Percentiles rank a stretch among this genome's conserved stretches.
Conservation (phyloP, 768 basidiomycete species). For the Podaxis sp. region DNA sequence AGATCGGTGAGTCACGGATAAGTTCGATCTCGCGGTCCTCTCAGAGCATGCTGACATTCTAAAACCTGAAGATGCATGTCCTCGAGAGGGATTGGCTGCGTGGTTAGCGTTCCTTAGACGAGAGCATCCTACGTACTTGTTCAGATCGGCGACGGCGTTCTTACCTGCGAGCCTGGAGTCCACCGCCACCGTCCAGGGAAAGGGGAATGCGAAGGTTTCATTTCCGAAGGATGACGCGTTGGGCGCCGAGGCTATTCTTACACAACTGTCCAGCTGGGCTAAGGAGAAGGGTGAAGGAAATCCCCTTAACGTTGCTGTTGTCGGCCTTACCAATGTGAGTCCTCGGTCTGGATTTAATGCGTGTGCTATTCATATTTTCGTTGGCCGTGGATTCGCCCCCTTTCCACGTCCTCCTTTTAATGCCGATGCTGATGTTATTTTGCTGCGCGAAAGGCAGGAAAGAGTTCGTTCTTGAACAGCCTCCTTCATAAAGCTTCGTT, state of each 20-base stretch:
- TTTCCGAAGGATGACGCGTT: slow-evolving; percentile 53
- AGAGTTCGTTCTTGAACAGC: slow-evolving; percentile 85
- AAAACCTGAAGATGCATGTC: slow-evolving; percentile 62
- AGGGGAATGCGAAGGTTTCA: slow-evolving; percentile 46
- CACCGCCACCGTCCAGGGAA: slow-evolving; percentile 30
- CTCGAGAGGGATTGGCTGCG: slow-evolving; percentile 67
- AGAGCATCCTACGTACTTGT: slow-evolving; percentile 64
- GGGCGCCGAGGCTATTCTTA: slow-evolving; percentile 54
- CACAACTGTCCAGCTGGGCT: slow-evolving; percentile 47
- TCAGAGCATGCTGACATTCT: not conserved
- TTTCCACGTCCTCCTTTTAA: not conserved
- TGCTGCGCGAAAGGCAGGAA: slow-evolving; percentile 57
- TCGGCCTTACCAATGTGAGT: slow-evolving; percentile 82
- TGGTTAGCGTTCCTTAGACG: slow-evolving; percentile 68
- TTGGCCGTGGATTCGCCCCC: not conserved
- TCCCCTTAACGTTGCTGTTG: slow-evolving; percentile 70
- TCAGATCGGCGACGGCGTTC: slow-evolving; percentile 72
- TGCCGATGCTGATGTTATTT: not conserved
- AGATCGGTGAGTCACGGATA: slow-evolving; percentile 66
- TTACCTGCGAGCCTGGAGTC: slow-evolving; percentile 39
- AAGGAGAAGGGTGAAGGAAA: slow-evolving; percentile 41
- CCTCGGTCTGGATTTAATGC: not conserved
- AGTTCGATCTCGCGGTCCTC: not conserved
- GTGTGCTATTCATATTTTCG: not conserved
- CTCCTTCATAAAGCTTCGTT: slow-evolving; percentile 52